Conservation (phyloP, 1,139 yeast genomes). For the Trichomonascaceae sp. region DNA sequence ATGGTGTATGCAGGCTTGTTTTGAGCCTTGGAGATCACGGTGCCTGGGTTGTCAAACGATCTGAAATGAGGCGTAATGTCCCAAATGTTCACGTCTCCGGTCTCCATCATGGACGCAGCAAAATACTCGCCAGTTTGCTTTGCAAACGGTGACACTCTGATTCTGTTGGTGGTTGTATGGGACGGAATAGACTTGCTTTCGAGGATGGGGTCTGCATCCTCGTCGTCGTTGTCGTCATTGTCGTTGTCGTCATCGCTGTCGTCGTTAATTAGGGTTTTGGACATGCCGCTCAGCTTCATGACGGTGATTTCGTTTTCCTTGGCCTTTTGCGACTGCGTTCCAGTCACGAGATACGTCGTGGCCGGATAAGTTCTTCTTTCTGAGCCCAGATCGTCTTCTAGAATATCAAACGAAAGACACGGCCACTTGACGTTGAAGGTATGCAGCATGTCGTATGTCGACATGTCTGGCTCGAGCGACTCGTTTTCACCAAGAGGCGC, state of each 20-base stretch:
- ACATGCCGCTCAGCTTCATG: slow-evolving; percentile 67
- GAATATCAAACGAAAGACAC: slow-evolving; percentile 75
- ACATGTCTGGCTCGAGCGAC: slow-evolving; percentile 90
- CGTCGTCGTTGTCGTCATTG: slow-evolving; percentile 64
- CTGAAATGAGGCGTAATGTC: slow-evolving; percentile 69
- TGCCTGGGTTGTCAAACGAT: slow-evolving; percentile 84
- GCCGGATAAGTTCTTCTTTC: slow-evolving; percentile 91
- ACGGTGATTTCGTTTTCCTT: slow-evolving; percentile 82
- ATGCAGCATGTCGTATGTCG: slow-evolving; percentile 93
- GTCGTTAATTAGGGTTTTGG: slow-evolving; percentile 75
- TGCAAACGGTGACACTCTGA: slow-evolving; percentile 75
- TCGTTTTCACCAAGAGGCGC: slow-evolving; percentile 92
- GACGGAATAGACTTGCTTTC: slow-evolving; percentile 71
- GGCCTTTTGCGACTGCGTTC: slow-evolving; percentile 81
- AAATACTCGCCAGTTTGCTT: slow-evolving; percentile 65
- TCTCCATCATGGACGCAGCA: slow-evolving; percentile 82
- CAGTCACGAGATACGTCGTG: slow-evolving; percentile 72
- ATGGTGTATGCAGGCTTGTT: slow-evolving; percentile 82
- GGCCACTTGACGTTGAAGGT: slow-evolving; percentile 96
- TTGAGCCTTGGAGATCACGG: slow-evolving; percentile 57
- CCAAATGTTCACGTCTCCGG: slow-evolving; percentile 77
- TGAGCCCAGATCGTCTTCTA: slow-evolving; percentile 76
- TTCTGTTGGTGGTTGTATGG: slow-evolving; percentile 75
- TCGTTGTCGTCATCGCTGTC: slow-evolving; percentile 60
- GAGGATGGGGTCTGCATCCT: slow-evolving; percentile 74